These are phyloP conservation scores for Backusella liffmaniae DNA, from an alignment of 192 early-diverging fungal species.

Conservation along the genomic window DNA sequence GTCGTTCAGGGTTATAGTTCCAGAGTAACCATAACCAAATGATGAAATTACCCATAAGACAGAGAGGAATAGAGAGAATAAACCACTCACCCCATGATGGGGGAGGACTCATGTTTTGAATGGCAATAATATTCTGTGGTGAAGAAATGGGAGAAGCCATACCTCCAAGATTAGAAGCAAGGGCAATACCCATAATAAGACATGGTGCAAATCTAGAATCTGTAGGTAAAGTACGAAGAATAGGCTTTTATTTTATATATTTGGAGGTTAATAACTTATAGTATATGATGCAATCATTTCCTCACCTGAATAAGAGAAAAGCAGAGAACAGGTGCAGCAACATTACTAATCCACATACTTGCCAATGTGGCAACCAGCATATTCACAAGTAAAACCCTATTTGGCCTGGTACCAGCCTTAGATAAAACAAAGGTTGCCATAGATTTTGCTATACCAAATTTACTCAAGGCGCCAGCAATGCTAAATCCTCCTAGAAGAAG, in stretches of 20 bases:
- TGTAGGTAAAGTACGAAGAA: conserved; percentile 82
- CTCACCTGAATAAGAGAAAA: conserved; percentile 83
- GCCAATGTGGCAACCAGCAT: conserved; percentile 96
- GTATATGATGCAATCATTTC: background rate
- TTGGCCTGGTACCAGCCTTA: conserved; percentile 83
- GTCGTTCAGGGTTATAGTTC: conserved; percentile 69
- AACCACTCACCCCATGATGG: conserved; percentile 94
- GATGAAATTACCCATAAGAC: conserved; percentile 70
- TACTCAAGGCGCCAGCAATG: conserved; percentile 90
- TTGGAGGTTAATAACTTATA: background rate
- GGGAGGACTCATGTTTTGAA: conserved; percentile 87
- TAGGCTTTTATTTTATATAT: conserved; percentile 56
- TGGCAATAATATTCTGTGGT: conserved; percentile 95
- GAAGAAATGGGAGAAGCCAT: conserved; percentile 97
- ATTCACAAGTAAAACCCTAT: conserved; percentile 82
- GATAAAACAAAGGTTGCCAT: conserved; percentile 84
- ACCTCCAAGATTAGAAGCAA: conserved; percentile 94
- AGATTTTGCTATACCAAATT: conserved; percentile 91
- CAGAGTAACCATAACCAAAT: conserved; percentile 81
- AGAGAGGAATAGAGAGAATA: conserved; percentile 82
- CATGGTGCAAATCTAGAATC: conserved; percentile 81
- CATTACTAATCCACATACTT: conserved; percentile 98
- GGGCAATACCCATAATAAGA: conserved; percentile 91
- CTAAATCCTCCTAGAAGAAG: conserved; percentile 92
- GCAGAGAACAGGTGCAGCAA: conserved; percentile 96